These are phyloP conservation scores for Fusarium multiceps DNA, from an alignment of 2,329 filamentous ascomycete species.

Conservation along the genomic window DNA sequence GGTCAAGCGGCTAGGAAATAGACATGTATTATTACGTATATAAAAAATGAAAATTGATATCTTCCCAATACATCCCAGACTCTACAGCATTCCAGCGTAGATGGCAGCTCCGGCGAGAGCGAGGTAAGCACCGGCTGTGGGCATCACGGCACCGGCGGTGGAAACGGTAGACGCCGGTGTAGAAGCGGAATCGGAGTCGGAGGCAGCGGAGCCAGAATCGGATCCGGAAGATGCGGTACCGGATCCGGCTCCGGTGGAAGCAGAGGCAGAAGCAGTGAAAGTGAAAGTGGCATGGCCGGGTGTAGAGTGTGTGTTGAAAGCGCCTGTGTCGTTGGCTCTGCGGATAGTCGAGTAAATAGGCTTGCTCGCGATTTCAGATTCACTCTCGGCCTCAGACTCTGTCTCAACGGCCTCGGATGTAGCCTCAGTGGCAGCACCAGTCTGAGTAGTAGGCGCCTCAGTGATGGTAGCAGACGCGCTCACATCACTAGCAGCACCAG, in stretches of 20 bases:
- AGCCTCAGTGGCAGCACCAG: constrained; percentile 6
- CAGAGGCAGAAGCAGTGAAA: constrained; percentile 20
- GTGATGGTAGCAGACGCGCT: constrained; percentile 32
- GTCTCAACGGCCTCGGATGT: constrained; percentile 4
- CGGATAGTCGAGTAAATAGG: not conserved
- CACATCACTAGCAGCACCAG: constrained; percentile 8
- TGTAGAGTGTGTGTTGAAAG: not conserved
- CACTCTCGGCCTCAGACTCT: constrained; percentile 8
- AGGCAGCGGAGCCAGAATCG: constrained; percentile 23
- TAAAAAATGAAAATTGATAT: not conserved
- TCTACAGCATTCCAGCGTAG: constrained; percentile 45
- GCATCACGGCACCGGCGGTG: constrained; percentile 41
- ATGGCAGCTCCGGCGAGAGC: constrained; percentile 48
- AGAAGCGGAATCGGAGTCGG: constrained; percentile 33
- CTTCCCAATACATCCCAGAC: not conserved
- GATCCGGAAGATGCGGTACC: constrained; percentile 25
- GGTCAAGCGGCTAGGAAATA: constrained; percentile 14
- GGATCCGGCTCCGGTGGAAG: constrained; percentile 22
- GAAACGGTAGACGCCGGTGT: constrained; percentile 32
- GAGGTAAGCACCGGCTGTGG: constrained; percentile 43
- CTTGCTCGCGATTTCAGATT: not conserved
- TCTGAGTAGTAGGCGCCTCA: constrained; percentile 29
- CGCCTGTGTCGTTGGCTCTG: constrained; percentile 15
- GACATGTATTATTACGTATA: not conserved
- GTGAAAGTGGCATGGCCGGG: constrained; percentile 24